A percentile compares a stretch with the other conserved stretches of the same genome.
Conservation (phyloP, 2,329 filamentous ascomycete species). For the Diaporthe citri region DNA sequence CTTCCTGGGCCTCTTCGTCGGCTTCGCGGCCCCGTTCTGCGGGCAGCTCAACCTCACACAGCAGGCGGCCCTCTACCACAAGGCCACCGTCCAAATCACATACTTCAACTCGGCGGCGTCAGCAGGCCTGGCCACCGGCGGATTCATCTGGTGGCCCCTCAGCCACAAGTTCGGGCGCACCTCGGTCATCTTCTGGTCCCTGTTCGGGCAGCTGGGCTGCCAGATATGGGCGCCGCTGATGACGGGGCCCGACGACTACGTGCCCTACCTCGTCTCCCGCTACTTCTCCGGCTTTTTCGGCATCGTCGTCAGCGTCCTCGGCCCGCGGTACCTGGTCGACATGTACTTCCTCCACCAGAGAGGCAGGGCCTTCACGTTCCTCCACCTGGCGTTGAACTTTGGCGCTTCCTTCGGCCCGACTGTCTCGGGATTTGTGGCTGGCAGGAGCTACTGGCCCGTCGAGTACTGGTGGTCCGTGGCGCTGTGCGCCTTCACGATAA, state of each 20-base stretch:
- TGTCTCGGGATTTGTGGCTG: conserved; percentile 55
- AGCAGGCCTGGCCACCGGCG: conserved; percentile 54
- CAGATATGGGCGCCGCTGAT: conserved; percentile 55
- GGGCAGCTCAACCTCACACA: conserved; percentile 51
- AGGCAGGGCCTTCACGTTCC: conserved; percentile 53
- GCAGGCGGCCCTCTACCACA: conserved; percentile 51
- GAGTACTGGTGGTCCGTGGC: conserved; percentile 60
- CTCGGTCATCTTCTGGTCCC: conserved; percentile 54
- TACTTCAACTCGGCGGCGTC: conserved; percentile 52
- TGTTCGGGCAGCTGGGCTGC: conserved; percentile 50
- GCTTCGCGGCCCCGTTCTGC: conserved; percentile 50
- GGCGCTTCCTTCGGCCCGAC: conserved; percentile 54
- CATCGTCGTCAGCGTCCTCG: conserved; percentile 53
- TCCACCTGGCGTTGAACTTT: conserved; percentile 52
- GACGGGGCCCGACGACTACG: conserved; percentile 51
- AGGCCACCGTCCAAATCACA: conserved; percentile 49
- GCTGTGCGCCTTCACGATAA: conserved; percentile 49
- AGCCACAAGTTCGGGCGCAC: conserved; percentile 52
- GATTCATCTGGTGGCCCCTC: conserved; percentile 54
- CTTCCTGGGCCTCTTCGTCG: conserved; percentile 53
- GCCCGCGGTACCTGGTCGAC: conserved; percentile 55
- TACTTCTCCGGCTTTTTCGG: conserved; percentile 57
- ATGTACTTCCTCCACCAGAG: conserved; percentile 58
- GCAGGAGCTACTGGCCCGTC: conserved; percentile 50
- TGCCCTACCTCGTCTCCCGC: conserved; percentile 53